Conservation (phyloP, 148 eudicot genomes). For the Pouteria glomerata region DNA sequence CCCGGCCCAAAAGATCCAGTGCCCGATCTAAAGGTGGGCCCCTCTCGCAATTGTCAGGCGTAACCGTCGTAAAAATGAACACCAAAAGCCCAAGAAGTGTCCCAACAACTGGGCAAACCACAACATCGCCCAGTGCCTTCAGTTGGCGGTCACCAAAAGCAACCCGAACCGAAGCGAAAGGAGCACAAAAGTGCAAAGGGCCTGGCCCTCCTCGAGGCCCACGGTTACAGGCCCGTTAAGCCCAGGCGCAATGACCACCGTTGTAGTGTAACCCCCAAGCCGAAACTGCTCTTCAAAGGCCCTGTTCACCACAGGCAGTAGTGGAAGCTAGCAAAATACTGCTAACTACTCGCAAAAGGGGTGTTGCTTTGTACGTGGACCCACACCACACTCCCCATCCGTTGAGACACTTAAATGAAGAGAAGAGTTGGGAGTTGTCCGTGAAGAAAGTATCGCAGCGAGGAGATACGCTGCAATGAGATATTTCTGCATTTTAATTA, state of each 20-base stretch:
- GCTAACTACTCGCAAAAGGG: slow-evolving; percentile 9
- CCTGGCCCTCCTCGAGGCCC: slow-evolving; percentile 28
- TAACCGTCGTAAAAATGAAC: slow-evolving; percentile 24
- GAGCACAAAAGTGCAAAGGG: slow-evolving; percentile 24
- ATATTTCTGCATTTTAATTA: too few species aligned
- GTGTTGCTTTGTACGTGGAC: slow-evolving; percentile 1
- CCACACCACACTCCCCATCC: background rate
- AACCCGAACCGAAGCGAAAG: slow-evolving; percentile 31
- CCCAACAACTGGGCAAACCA: slow-evolving; percentile 15
- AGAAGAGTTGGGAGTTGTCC: slow-evolving; percentile 16
- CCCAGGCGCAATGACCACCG: slow-evolving; percentile 22
- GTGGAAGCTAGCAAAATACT: slow-evolving; percentile 18
- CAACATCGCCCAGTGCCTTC: slow-evolving; percentile 14
- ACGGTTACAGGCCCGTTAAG: slow-evolving; percentile 22
- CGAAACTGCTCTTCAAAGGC: too few species aligned
- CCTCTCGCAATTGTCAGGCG: slow-evolving; percentile 36
- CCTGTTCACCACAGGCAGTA: too few species aligned
- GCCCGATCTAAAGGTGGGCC: slow-evolving; percentile 32
- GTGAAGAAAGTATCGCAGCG: background rate
- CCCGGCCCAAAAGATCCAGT: slow-evolving; percentile 39
- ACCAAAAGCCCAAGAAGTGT: slow-evolving; percentile 24
- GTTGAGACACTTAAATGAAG: slow-evolving; percentile 6
- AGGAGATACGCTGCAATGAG: too few species aligned
- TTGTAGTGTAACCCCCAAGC: slow-evolving; percentile 32
- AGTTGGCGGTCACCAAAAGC: slow-evolving; percentile 30